phyloP scores from a whole-genome alignment of 805 yeast genomes.

The Komagataella phaffii region DNA sequence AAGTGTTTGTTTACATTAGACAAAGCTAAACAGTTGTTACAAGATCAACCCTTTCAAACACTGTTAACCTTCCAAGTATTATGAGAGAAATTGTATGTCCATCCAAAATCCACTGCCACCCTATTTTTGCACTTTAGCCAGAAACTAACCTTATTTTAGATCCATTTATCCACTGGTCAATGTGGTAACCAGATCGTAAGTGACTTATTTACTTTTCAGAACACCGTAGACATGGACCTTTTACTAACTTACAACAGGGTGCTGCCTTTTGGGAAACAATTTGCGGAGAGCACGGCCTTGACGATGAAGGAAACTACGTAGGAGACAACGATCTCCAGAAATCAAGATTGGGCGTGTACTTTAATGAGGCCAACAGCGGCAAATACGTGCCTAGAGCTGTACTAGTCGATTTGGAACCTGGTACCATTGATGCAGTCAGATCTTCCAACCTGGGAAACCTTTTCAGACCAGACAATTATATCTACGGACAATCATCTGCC shows the following conservation, averaged over 20 bases:
- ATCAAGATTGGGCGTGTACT: conserved; percentile 59
- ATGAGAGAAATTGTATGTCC: background rate
- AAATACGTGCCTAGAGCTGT: conserved; percentile 93
- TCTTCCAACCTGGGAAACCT: conserved; percentile 71
- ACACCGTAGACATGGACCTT: background rate
- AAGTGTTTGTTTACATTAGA: background rate
- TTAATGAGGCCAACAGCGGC: conserved; percentile 75
- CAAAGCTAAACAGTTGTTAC: background rate
- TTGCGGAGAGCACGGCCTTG: conserved; percentile 80
- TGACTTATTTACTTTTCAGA: conserved; percentile 9
- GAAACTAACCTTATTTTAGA: conserved; percentile 24
- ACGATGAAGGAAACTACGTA: conserved; percentile 59
- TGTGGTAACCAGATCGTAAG: conserved; percentile 94
- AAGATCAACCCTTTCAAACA: background rate
- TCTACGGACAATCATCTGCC: conserved; percentile 84
- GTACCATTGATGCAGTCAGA: conserved; percentile 78
- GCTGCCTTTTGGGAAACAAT: conserved; percentile 92
- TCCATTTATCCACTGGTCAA: conserved; percentile 95
- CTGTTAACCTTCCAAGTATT: background rate
- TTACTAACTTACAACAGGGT: conserved; percentile 29
- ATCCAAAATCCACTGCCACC: background rate
- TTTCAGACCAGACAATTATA: conserved; percentile 86
- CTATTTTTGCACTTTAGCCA: background rate
- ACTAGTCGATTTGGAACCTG: conserved; percentile 87
- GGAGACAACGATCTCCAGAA: conserved; percentile 41